Conservation (phyloP, 192 early-diverging fungal species). For the Coemansia interrupta region DNA sequence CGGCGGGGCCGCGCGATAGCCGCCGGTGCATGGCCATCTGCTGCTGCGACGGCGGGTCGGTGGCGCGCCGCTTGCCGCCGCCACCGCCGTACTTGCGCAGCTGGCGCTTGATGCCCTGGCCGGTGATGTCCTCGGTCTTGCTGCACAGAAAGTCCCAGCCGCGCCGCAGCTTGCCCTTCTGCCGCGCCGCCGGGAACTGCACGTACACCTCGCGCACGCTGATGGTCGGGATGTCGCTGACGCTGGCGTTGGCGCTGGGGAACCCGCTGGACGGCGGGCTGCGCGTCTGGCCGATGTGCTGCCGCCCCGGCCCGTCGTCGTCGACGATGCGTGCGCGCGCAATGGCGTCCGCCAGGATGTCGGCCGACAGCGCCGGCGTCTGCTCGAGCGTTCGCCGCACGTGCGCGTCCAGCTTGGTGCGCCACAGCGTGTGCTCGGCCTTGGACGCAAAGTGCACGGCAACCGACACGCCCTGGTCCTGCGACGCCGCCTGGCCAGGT, state of each 20-base stretch:
- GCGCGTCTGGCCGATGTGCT: conserved; percentile 23
- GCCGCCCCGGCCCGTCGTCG: conserved; percentile 11
- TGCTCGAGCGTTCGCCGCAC: conserved; percentile 34
- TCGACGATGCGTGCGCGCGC: conserved; percentile 39
- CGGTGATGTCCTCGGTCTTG: conserved; percentile 52
- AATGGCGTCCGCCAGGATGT: conserved; percentile 40
- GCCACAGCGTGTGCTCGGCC: conserved; percentile 38
- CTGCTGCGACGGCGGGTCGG: conserved; percentile 16
- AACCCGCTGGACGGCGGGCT: conserved; percentile 30
- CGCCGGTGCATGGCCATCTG: conserved; percentile 11
- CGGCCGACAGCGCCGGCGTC: conserved; percentile 31
- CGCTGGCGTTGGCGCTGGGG: conserved; percentile 13
- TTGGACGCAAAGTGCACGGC: conserved; percentile 40
- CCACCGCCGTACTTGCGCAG: conserved; percentile 47
- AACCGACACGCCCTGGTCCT: conserved; percentile 20
- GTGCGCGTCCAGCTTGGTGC: conserved; percentile 35
- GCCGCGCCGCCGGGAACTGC: conserved; percentile 34
- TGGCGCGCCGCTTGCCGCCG: conserved; percentile 45
- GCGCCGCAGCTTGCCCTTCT: conserved; percentile 39
- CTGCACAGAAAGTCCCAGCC: conserved; percentile 51
- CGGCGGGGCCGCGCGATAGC: conserved; percentile 11
- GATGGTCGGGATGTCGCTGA: conserved; percentile 39
- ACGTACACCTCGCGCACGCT: conserved; percentile 51
- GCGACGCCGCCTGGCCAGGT: neutral
- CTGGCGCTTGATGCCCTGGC: conserved; percentile 46